phyloP scores from a whole-genome alignment of 768 basidiomycete genomes.

The Phylloporus sp. region DNA sequence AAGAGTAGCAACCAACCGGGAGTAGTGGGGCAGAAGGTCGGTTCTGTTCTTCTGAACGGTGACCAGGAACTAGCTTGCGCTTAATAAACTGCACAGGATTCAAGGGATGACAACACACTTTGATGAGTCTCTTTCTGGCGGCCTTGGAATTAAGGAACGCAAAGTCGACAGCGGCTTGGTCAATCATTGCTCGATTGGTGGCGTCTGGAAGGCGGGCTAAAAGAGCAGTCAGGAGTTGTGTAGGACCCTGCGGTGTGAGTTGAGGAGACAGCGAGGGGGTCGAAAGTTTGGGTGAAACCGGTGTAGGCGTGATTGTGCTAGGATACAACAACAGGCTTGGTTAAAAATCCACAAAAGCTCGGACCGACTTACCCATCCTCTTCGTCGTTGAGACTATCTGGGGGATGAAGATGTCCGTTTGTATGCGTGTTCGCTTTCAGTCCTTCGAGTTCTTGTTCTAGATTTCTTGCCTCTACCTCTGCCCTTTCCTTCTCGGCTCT shows the following conservation, averaged over 20 bases:
- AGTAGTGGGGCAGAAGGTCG: constrained; percentile 91
- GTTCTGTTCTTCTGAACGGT: constrained; percentile 84
- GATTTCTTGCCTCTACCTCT: constrained; percentile 64
- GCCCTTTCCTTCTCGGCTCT: constrained; percentile 53
- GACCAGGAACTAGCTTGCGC: constrained; percentile 58
- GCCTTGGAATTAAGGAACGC: constrained; percentile 96
- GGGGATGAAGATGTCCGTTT: constrained; percentile 19
- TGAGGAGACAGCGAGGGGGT: constrained; percentile 64
- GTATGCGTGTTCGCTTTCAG: constrained; percentile 35
- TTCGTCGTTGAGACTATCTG: constrained; percentile 24
- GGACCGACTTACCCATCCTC: constrained; percentile 26
- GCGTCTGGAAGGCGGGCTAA: constrained; percentile 90
- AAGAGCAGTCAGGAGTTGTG: constrained; percentile 86
- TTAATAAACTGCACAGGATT: constrained; percentile 8
- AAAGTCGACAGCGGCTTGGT: constrained; percentile 94
- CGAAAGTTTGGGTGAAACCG: constrained; percentile 60
- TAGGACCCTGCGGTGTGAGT: constrained; percentile 83
- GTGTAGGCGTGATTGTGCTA: constrained; percentile 56
- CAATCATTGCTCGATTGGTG: constrained; percentile 85
- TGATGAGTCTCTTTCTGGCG: constrained; percentile 85
- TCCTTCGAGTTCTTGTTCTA: constrained; percentile 75
- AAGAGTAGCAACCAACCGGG: constrained; percentile 83
- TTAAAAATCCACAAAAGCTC: background rate
- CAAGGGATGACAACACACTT: constrained; percentile 43
- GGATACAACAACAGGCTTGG: constrained; percentile 37